Evolutionary conservation across 2,329 filamentous ascomycete species (phyloP).

Genomic region (Pezicula carpinea): DNA sequence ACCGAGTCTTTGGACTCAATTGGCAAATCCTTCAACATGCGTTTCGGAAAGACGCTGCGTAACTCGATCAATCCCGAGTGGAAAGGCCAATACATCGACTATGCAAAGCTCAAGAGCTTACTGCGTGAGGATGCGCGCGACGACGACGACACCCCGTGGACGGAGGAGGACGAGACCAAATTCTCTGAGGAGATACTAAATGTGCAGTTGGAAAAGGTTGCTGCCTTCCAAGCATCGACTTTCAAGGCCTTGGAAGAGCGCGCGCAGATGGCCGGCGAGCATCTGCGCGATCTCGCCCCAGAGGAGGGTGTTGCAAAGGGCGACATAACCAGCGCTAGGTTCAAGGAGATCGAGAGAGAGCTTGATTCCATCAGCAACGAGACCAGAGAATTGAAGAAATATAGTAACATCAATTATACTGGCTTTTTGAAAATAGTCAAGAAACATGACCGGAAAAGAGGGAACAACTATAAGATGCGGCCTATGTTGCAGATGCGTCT

Average conservation of each 20-base stretch:
- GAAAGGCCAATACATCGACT: constrained; percentile 94
- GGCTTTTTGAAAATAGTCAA: constrained; percentile 97
- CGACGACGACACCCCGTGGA: constrained; percentile 69
- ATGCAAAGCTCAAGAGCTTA: constrained; percentile 84
- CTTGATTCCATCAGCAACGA: constrained; percentile 86
- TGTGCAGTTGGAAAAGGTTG: constrained; percentile 90
- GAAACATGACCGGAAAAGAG: constrained; percentile 95
- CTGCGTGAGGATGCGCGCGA: constrained; percentile 66
- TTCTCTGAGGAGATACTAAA: constrained; percentile 97
- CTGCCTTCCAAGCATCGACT: constrained; percentile 80
- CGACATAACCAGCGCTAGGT: constrained; percentile 44
- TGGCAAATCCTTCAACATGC: constrained; percentile 53
- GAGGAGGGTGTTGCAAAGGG: constrained; percentile 49
- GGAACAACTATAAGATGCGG: constrained; percentile 78
- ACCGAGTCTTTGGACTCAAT: not conserved
- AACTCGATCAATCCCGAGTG: constrained; percentile 79
- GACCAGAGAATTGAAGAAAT: constrained; percentile 89
- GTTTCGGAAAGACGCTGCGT: constrained; percentile 85
- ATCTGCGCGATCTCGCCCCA: constrained; percentile 74
- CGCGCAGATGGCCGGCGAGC: constrained; percentile 54
- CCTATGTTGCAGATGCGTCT: constrained; percentile 89
- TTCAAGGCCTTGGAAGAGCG: constrained; percentile 53
- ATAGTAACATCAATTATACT: constrained; percentile 94
- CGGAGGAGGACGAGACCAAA: constrained; percentile 84
- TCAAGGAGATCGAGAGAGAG: constrained; percentile 71